Conservation (phyloP, 192 early-diverging fungal genomes). For the Coemansia sp. region DNA sequence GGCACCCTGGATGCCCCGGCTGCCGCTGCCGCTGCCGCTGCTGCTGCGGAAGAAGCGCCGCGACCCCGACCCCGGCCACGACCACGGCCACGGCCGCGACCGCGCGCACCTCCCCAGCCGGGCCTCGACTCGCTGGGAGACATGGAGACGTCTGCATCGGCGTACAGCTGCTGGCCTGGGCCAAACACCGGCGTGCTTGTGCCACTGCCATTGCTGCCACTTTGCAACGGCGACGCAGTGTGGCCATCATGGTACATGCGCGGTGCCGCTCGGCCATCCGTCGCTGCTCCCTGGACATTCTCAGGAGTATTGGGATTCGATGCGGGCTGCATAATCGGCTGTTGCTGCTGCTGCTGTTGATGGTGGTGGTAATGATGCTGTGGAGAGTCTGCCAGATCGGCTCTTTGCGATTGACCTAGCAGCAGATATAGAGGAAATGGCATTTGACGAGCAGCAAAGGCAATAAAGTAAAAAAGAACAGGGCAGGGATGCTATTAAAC, state of each 20-base stretch:
- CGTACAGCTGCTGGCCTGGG: background rate
- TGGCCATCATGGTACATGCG: background rate
- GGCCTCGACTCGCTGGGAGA: background rate
- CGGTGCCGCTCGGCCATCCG: background rate
- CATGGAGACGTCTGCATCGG: background rate
- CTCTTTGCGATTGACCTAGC: constrained; percentile 1
- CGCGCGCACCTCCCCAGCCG: background rate
- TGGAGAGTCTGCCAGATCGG: background rate
- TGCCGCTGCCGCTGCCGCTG: constrained; percentile 4
- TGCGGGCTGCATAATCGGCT: background rate
- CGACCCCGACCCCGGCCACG: constrained; percentile 1
- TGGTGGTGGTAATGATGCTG: constrained; percentile 11
- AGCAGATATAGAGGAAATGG: background rate
- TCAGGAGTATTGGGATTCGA: background rate
- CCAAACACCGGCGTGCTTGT: constrained; percentile 5
- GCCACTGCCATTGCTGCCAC: constrained; percentile 1
- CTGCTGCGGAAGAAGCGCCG: background rate
- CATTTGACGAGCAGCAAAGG: background rate
- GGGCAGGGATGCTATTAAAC: background rate
- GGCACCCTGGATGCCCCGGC: background rate
- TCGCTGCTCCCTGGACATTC: background rate
- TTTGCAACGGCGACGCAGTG: background rate
- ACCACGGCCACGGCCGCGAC: constrained; percentile 7
- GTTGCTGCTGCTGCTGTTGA: constrained; percentile 5
- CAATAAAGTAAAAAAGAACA: background rate